Evolutionary conservation across 2,329 filamentous ascomycete species (phyloP), one percentile per base, ranked within the genome.

Genomic region (Aspergillus aculeatinus): DNA sequence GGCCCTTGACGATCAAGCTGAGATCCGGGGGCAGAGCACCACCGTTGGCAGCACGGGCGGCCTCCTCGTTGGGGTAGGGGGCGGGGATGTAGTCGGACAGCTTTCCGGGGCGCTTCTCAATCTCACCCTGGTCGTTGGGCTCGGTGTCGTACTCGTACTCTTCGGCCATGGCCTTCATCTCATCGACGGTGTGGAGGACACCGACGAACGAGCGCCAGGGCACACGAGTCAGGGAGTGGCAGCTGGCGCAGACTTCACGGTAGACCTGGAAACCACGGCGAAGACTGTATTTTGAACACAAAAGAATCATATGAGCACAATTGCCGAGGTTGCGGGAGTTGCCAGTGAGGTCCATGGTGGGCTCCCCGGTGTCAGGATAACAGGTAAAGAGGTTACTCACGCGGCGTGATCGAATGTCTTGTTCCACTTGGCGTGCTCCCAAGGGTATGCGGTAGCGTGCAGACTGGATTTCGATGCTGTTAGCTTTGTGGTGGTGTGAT

Each of bases 201-300:
- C 95, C 95, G 74, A 99, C 95, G 64, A 98, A 85, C 60, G 90
- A 76, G 79, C 95, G 92, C 87, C 96, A 99, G 62, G 95, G 94
- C 61, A 99, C 87, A 83, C 95, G 91, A 80, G 84, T 89, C 66
- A 99, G 89, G 65, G 95, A 99, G 85, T 99, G 95, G 87, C 95
- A 99, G 72, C 92, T 92, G 64, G 93, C 88, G 86, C 95, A 99
- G 74, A 99, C 95, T 83, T 99, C 95, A 71, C 89, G 92, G 86
- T 99, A 99, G 76, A 99, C 95, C 83, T 96, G 93, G 88, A 98
- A 99, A 81, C 95, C 95, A 83, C 95, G 93, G 79, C 95, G 95
- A 69, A 99, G 92, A 73, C 93, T 96, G 68, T 7, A 61, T 27
- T 48, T 35, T 29, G 5, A 23, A 31, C 35, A 59, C n/a, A 57